phyloP scores from a whole-genome alignment of 257 asterid genomes.

The Solanum paucissectum region DNA sequence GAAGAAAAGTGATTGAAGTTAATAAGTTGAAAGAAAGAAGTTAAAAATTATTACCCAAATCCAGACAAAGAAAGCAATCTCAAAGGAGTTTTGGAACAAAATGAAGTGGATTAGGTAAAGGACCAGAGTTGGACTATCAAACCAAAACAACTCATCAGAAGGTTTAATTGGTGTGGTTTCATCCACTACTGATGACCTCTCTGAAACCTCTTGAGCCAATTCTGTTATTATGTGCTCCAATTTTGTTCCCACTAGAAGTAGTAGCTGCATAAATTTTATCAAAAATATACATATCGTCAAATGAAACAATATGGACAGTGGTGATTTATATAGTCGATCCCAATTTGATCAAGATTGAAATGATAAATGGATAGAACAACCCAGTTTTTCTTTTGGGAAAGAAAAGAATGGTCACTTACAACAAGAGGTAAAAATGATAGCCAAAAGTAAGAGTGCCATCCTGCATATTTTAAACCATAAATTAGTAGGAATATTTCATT shows the following conservation, averaged over 20 bases:
- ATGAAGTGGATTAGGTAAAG: conserved; percentile 91
- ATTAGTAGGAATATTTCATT: no score
- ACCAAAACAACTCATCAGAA: conserved; percentile 86
- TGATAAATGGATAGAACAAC: background rate
- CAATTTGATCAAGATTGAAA: background rate
- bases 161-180: conserved; percentile 36
- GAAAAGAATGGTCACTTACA: conserved; percentile 27
- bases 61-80: conserved; percentile 87
- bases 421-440: conserved; percentile 67
- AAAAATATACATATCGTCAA: background rate
- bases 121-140: conserved; percentile 43
- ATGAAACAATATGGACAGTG: background rate
- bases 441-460: conserved; percentile 94
- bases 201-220: conserved; percentile 51
- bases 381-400: background rate
- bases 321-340: background rate
- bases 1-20: background rate
- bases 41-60: conserved; percentile 51
- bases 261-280: conserved; percentile 32
- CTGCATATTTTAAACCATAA: conserved; percentile 27
- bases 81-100: conserved; percentile 81
- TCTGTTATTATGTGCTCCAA: conserved; percentile 73
- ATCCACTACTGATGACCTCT: conserved; percentile 7
- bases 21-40: background rate
- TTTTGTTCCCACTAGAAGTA: conserved; percentile 75